Conservation (phyloP, 345 rosid species). For the Capsella bursapastoris region DNA sequence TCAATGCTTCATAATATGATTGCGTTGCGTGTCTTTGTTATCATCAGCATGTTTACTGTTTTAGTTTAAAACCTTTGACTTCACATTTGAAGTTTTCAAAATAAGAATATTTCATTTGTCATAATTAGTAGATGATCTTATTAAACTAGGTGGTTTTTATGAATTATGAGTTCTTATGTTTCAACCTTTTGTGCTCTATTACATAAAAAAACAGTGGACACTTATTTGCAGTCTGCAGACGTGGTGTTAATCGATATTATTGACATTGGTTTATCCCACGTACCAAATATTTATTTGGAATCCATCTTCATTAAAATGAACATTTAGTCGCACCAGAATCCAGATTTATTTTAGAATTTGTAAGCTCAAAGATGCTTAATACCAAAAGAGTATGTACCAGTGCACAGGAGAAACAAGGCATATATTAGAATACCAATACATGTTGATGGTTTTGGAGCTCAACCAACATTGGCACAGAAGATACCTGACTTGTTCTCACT, state of each 20-base stretch:
- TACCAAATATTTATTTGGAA: neutral
- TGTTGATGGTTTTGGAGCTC: slow-evolving; percentile 13
- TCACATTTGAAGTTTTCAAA: neutral
- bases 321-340: neutral
- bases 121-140: neutral
- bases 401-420: slow-evolving; percentile 6
- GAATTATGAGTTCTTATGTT: slow-evolving; percentile 1
- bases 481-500: slow-evolving; percentile 26
- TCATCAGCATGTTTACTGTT: slow-evolving; percentile 2
- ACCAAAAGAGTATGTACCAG: slow-evolving; percentile 19
- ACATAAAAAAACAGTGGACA: neutral
- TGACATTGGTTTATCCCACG: neutral
- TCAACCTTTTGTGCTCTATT: neutral
- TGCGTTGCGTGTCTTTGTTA: neutral
- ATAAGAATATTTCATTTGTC: neutral
- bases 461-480: slow-evolving; percentile 19
- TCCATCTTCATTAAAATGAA: neutral
- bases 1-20: neutral
- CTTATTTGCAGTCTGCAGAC: neutral
- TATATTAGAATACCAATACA: slow-evolving; percentile 8
- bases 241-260: neutral
- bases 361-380: neutral
- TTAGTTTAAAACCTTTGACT: slow-evolving; percentile 10
- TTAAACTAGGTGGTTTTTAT: neutral
- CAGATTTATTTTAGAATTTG: slow-evolving; percentile 4